A percentile compares a stretch with the other conserved stretches of the same genome.
phyloP scores from a whole-genome alignment of 352 stramenopile genomes.

The Elongisporangium prolatum region DNA sequence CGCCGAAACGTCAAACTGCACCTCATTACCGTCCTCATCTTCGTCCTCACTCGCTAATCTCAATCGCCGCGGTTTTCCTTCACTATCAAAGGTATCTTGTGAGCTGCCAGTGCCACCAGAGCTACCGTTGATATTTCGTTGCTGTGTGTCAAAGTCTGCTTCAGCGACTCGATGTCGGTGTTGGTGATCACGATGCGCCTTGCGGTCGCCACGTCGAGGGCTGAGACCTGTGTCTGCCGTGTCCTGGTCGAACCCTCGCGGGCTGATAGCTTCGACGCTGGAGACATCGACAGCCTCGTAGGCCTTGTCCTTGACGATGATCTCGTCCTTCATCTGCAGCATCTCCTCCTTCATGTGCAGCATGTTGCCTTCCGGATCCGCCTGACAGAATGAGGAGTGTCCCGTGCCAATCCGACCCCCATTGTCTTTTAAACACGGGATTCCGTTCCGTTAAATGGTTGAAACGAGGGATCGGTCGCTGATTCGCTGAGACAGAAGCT shows the following conservation, averaged over 20 bases:
- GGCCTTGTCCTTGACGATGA: slow-evolving; percentile 17
- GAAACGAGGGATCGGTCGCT: neutral
- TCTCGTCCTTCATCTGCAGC: slow-evolving; percentile 47
- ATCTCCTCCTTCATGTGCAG: slow-evolving; percentile 38
- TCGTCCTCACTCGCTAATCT: slow-evolving; percentile 18
- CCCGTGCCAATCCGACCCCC: neutral
- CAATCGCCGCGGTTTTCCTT: slow-evolving; percentile 20
- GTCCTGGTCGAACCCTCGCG: slow-evolving; percentile 25
- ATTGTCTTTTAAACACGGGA: neutral
- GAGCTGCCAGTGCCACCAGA: slow-evolving; percentile 17
- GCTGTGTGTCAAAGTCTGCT: slow-evolving; percentile 15
- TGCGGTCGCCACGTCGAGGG: slow-evolving; percentile 21
- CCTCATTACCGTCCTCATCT: slow-evolving; percentile 28
- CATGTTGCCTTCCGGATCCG: slow-evolving; percentile 14
- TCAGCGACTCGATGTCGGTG: slow-evolving; percentile 5
- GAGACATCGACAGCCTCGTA: slow-evolving; percentile 37
- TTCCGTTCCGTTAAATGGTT: neutral
- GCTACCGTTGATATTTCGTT: slow-evolving; percentile 12
- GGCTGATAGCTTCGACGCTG: slow-evolving; percentile 42
- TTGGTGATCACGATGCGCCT: slow-evolving; percentile 10
- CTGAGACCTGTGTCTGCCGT: slow-evolving; percentile 20
- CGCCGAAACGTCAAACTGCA: slow-evolving; percentile 65
- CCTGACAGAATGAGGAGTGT: slow-evolving; percentile 7
- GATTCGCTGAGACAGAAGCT: slow-evolving; percentile 2
- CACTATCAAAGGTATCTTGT: slow-evolving; percentile 24